phyloP scores from a whole-genome alignment of 2,329 filamentous ascomycete genomes.

The Dendrostoma leiphaemia region DNA sequence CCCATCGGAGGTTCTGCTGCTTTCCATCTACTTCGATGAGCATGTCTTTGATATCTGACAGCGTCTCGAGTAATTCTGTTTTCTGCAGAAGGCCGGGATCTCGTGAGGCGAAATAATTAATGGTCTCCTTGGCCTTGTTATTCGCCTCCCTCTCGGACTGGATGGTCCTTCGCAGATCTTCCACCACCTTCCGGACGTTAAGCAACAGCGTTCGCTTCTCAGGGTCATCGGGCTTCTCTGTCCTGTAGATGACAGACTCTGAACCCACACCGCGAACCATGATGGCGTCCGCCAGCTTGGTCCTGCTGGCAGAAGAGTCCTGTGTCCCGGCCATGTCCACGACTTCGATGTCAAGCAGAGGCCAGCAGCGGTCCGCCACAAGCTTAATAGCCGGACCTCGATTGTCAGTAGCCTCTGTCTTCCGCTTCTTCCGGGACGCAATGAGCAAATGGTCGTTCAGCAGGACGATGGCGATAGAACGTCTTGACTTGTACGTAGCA shows the following conservation, averaged over 20 bases:
- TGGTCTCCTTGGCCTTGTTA: constrained; percentile 78
- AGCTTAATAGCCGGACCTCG: constrained; percentile 67
- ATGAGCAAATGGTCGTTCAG: constrained; percentile 93
- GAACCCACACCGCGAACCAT: constrained; percentile 83
- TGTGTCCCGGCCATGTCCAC: constrained; percentile 76
- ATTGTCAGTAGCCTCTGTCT: constrained; percentile 62
- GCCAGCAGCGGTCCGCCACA: constrained; percentile 92
- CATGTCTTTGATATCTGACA: constrained; percentile 80
- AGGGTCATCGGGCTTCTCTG: constrained; percentile 73
- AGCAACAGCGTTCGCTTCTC: constrained; percentile 81
- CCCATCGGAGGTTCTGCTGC: constrained; percentile 93
- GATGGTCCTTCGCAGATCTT: constrained; percentile 82
- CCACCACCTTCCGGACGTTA: constrained; percentile 88
- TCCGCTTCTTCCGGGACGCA: constrained; percentile 89
- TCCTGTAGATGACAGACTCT: constrained; percentile 93
- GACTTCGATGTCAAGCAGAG: constrained; percentile 86
- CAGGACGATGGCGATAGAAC: constrained; percentile 87
- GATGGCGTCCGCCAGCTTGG: constrained; percentile 78
- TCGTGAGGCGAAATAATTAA: constrained; percentile 80
- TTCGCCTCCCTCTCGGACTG: constrained; percentile 86
- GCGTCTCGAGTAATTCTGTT: constrained; percentile 73
- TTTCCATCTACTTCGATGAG: constrained; percentile 95
- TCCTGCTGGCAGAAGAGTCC: constrained; percentile 54
- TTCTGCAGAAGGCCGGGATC: constrained; percentile 77
- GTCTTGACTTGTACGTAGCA: constrained; percentile 90